These are phyloP conservation scores for Arachis monticola DNA, from an alignment of 331 rosid genomes.

Conservation along the genomic window DNA sequence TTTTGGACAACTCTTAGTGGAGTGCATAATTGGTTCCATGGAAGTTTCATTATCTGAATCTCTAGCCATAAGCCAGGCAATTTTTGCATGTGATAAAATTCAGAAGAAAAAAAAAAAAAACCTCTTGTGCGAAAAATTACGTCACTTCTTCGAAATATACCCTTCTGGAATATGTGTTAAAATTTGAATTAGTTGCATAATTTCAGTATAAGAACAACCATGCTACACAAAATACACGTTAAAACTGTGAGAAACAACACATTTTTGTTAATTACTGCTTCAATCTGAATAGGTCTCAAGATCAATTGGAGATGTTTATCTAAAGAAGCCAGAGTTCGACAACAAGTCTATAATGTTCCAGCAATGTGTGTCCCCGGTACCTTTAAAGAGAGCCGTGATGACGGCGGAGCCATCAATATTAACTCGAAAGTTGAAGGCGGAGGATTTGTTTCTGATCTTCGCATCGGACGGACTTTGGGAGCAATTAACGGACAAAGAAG, in stretches of 20 bases:
- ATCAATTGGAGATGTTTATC: conserved; percentile 84
- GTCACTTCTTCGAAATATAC: background rate
- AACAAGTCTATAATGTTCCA: conserved; percentile 59
- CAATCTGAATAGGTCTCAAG: conserved; percentile 64
- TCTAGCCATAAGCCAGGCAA: background rate
- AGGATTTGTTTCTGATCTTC: conserved; percentile 75
- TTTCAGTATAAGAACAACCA: conserved; percentile 7
- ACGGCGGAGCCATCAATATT: conserved; percentile 78
- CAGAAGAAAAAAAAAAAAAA: too few species aligned
- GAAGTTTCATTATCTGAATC: conserved; percentile 22
- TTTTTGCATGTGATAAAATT: conserved; percentile 15
- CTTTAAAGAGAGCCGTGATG: conserved; percentile 72
- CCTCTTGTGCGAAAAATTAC: background rate
- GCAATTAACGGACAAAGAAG: conserved; percentile 73
- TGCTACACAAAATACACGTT: too few species aligned
- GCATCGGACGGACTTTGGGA: conserved; percentile 94
- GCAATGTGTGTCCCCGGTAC: conserved; percentile 58
- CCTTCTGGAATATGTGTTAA: conserved; percentile 18
- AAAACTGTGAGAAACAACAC: background rate
- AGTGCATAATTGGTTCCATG: conserved; percentile 1
- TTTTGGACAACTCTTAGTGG: background rate
- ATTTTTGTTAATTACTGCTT: background rate
- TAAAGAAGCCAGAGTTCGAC: conserved; percentile 79
- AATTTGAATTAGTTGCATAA: conserved; percentile 24
- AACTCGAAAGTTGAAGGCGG: conserved; percentile 51